phyloP scores from a whole-genome alignment of 495 filamentous ascomycete species.

The Talaromyces nanjingensis region DNA sequence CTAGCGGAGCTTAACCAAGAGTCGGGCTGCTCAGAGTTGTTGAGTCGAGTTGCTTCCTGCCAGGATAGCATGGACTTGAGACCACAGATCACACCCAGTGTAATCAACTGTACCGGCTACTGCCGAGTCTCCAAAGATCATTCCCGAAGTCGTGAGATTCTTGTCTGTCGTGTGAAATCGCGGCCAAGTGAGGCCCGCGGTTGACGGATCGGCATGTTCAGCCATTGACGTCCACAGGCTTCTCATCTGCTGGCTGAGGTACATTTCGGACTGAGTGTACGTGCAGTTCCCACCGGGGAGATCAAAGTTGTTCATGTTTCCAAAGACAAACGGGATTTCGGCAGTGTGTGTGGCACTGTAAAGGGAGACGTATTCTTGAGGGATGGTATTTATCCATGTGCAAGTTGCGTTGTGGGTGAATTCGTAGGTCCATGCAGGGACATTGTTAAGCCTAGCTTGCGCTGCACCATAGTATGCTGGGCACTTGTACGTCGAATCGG shows the following conservation, averaged over 20 bases:
- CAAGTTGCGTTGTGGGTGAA: conserved; percentile 29
- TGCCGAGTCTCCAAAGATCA: conserved; percentile 21
- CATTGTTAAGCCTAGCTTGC: conserved; percentile 15
- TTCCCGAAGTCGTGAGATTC: conserved; percentile 15
- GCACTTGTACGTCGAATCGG: conserved; percentile 25
- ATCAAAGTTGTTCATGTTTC: conserved; percentile 17
- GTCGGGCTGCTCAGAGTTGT: background rate
- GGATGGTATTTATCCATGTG: conserved; percentile 16
- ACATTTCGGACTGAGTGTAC: conserved; percentile 20
- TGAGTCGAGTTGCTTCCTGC: conserved; percentile 5
- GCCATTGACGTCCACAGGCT: conserved; percentile 34
- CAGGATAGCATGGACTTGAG: conserved; percentile 17
- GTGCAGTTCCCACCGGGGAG: conserved; percentile 21
- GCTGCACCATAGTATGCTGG: conserved; percentile 19
- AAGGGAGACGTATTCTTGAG: conserved; percentile 10
- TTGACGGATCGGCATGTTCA: conserved; percentile 17
- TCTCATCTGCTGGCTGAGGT: conserved; percentile 25
- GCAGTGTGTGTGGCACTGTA: conserved; percentile 28
- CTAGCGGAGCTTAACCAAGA: background rate
- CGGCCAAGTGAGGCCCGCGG: conserved; percentile 24
- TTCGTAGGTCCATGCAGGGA: conserved; percentile 26
- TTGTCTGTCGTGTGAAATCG: conserved; percentile 13
- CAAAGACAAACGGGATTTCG: conserved; percentile 37
- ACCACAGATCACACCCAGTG: conserved; percentile 25
- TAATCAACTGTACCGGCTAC: conserved; percentile 22